Conservation (phyloP, 768 basidiomycete species). For the Phanerochaete sordida region DNA sequence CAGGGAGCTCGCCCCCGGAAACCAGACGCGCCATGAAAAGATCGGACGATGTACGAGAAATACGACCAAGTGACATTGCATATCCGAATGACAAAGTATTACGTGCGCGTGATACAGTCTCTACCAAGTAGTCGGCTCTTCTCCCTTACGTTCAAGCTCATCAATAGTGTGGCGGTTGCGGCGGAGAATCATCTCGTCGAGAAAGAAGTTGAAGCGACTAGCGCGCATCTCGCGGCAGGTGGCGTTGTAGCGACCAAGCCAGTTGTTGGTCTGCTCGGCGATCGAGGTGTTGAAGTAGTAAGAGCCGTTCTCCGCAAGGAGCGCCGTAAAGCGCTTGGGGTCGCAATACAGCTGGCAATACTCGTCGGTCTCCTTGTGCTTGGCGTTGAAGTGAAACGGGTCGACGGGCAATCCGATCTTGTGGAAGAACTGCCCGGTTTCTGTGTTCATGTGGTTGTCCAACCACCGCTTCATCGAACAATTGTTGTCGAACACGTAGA, state of each 20-base stretch:
- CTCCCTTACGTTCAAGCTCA: neutral
- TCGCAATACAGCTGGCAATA: constrained; percentile 29
- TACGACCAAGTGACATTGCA: too few species aligned
- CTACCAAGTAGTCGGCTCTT: too few species aligned
- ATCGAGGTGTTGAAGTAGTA: constrained; percentile 33
- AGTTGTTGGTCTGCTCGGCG: constrained; percentile 31
- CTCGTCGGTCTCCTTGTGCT: constrained; percentile 27
- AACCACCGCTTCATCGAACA: constrained; percentile 20
- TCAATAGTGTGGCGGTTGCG: too few species aligned
- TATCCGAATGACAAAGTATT: too few species aligned
- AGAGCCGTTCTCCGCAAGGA: constrained; percentile 12
- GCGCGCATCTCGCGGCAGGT: constrained; percentile 27
- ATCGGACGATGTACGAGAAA: too few species aligned
- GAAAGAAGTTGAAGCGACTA: constrained; percentile 24
- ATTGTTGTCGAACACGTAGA: constrained; percentile 28
- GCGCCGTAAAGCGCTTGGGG: constrained; percentile 24
- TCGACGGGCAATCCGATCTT: constrained; percentile 29
- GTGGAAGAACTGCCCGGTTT: constrained; percentile 19
- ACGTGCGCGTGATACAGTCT: too few species aligned
- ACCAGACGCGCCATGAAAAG: too few species aligned
- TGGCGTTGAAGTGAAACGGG: constrained; percentile 34
- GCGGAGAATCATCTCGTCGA: constrained; percentile 27
- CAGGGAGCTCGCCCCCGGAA: too few species aligned
- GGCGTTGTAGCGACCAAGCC: constrained; percentile 29
- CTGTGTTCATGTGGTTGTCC: too few species aligned